Evolutionary conservation across 495 filamentous ascomycete genomes (phyloP).

Genomic region (Penicillium antarcticum): DNA sequence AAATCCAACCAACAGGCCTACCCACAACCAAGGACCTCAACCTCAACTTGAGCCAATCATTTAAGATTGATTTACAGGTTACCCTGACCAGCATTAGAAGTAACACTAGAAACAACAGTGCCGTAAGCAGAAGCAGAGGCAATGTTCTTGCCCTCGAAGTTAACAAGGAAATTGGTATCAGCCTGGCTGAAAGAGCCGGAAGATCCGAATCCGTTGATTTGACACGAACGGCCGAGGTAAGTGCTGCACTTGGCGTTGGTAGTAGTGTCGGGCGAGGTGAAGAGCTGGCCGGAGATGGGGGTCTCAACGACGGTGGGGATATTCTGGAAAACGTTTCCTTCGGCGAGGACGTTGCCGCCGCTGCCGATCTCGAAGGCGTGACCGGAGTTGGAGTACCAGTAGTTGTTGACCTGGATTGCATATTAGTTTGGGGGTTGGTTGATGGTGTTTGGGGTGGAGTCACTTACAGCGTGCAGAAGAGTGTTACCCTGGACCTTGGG

Average conservation of each 20-base stretch:
- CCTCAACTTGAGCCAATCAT: too few relatives aligned
- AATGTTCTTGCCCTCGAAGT: conserved; percentile 51
- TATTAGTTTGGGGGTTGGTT: neutral
- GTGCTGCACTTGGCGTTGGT: conserved; percentile 38
- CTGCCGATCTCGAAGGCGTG: conserved; percentile 54
- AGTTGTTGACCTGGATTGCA: conserved; percentile 51
- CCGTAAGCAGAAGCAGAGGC: conserved; percentile 35
- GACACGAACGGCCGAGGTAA: conserved; percentile 43
- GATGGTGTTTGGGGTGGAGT: neutral
- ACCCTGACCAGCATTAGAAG: conserved; percentile 30
- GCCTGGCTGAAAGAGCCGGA: conserved; percentile 36
- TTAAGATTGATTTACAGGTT: conserved; percentile 19
- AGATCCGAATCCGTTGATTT: conserved; percentile 45
- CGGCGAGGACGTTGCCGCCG: conserved; percentile 50
- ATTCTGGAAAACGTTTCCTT: conserved; percentile 60
- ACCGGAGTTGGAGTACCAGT: conserved; percentile 50
- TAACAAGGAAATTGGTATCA: conserved; percentile 40
- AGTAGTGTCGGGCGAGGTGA: conserved; percentile 32
- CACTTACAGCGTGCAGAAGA: conserved; percentile 37
- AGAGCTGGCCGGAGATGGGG: conserved; percentile 38
- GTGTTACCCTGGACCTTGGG: conserved; percentile 44
- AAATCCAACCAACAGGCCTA: neutral
- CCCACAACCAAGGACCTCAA: neutral
- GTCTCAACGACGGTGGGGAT: conserved; percentile 29
- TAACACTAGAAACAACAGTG: conserved; percentile 31